Conservation (phyloP, 169 alveolate species). For the Theileria annulata region DNA sequence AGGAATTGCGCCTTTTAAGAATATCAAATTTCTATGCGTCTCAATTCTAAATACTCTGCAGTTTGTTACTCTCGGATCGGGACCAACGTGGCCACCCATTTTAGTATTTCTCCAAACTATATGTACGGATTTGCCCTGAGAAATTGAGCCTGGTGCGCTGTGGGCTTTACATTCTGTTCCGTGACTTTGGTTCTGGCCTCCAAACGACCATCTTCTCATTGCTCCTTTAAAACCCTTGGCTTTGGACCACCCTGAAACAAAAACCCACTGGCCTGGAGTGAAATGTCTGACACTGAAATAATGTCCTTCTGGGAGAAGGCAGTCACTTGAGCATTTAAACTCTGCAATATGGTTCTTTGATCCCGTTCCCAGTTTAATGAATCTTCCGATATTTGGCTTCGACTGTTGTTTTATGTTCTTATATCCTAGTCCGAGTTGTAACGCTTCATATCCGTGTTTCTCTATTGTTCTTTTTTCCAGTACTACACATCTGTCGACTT, state of each 20-base stretch:
- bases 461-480: constrained; percentile 78
- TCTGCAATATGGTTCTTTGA: constrained; percentile 79
- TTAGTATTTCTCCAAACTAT: constrained; percentile 83
- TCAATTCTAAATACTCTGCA: constrained; percentile 83
- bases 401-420: constrained; percentile 73
- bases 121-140: constrained; percentile 81
- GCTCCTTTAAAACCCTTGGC: constrained; percentile 85
- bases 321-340: constrained; percentile 84
- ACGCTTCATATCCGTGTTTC: constrained; percentile 85
- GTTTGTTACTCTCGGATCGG: constrained; percentile 82
- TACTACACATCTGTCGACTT: constrained; percentile 81
- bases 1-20: constrained; percentile 79
- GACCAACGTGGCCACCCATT: constrained; percentile 87
- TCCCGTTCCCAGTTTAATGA: constrained; percentile 74
- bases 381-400: constrained; percentile 78
- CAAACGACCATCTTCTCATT: constrained; percentile 84
- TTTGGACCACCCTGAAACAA: constrained; percentile 83
- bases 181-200: constrained; percentile 81
- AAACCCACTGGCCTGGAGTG: constrained; percentile 87
- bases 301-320: constrained; percentile 84
- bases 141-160: constrained; percentile 82
- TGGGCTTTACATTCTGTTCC: constrained; percentile 86
- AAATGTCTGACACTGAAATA: constrained; percentile 82
- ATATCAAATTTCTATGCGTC: constrained; percentile 76
- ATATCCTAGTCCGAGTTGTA: constrained; percentile 83